Percentiles rank a stretch among this genome's conserved stretches.
phyloP scores from a whole-genome alignment of 176 grass and related monocot species.

The Chloris gayana region DNA sequence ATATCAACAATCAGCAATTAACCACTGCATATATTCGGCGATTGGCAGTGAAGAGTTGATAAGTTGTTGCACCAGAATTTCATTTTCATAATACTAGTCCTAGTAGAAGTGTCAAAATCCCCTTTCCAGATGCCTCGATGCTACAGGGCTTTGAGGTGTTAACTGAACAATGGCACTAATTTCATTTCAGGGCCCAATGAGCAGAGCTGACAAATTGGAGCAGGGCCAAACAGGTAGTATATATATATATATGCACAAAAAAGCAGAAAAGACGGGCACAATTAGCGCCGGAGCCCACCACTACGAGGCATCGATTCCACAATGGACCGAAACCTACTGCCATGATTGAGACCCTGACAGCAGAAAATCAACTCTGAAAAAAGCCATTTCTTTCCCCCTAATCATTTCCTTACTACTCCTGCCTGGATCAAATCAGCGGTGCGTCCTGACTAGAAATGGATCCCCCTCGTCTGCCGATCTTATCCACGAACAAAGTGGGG shows the following conservation, averaged over 20 bases:
- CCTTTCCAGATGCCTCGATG: not conserved
- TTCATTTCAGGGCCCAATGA: slow-evolving; percentile 24
- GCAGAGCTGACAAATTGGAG: slow-evolving; percentile 19
- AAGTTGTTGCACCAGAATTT: not conserved
- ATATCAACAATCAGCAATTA: not conserved
- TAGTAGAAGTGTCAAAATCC: not conserved
- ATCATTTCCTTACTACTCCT: not conserved
- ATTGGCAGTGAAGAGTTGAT: not conserved
- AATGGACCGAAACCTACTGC: slow-evolving; percentile 39
- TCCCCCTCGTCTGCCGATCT: not conserved
- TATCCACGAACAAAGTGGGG: not conserved
- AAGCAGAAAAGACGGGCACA: slow-evolving; percentile 25
- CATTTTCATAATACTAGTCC: not conserved
- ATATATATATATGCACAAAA: slow-evolving; percentile 27
- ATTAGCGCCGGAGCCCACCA: slow-evolving; percentile 52
- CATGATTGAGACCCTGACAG: slow-evolving; percentile 42
- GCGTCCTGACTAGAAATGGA: not conserved
- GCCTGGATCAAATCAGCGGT: too few relatives aligned
- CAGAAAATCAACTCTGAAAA: slow-evolving; percentile 25
- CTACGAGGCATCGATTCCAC: slow-evolving; percentile 44
- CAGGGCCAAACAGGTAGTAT: not conserved
- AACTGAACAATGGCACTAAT: slow-evolving; percentile 17
- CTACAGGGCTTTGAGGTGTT: not conserved
- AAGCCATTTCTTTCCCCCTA: not conserved
- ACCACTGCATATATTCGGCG: not conserved